These are phyloP conservation scores for Tubosaeta brunneosetosa DNA, from an alignment of 768 basidiomycete genomes.

Conservation along the genomic window DNA sequence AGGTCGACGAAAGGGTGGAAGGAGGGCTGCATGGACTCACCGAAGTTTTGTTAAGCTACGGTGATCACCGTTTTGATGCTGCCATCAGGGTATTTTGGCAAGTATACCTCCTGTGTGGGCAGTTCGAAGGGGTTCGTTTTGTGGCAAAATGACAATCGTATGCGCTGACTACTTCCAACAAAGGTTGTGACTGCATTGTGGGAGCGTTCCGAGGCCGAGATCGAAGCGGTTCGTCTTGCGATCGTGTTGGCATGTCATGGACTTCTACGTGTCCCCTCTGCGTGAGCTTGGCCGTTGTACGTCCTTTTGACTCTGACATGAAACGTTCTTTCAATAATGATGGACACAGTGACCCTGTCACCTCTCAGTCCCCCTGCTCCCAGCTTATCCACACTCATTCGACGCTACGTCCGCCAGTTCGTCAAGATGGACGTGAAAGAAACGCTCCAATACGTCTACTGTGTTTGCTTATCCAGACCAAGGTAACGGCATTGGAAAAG, in stretches of 20 bases:
- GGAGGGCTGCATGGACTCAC: conserved; percentile 69
- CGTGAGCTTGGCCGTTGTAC: conserved; percentile 75
- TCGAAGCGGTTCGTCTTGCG: conserved; percentile 92
- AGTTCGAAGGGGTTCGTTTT: conserved; percentile 80
- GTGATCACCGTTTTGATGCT: conserved; percentile 76
- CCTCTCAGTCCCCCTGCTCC: conserved; percentile 67
- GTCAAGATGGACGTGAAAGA: conserved; percentile 90
- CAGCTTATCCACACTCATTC: conserved; percentile 79
- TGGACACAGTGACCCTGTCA: conserved; percentile 58
- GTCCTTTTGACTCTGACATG: conserved; percentile 24
- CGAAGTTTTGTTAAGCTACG: conserved; percentile 73
- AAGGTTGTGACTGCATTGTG: conserved; percentile 89
- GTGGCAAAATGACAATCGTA: too few species aligned
- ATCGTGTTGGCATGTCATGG: conserved; percentile 93
- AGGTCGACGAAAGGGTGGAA: conserved; percentile 81
- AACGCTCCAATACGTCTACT: conserved; percentile 92
- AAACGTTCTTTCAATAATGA: background rate
- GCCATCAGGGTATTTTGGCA: conserved; percentile 69
- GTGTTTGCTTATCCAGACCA: conserved; percentile 79
- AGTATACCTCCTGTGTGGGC: conserved; percentile 83
- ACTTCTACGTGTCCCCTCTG: conserved; percentile 74
- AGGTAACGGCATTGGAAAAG: conserved; percentile 63
- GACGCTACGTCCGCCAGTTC: conserved; percentile 91
- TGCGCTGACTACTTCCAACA: conserved; percentile 1
- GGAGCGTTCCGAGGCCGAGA: conserved; percentile 80